Conservation (phyloP, 1,139 yeast genomes). For the Candida mesenterica region DNA sequence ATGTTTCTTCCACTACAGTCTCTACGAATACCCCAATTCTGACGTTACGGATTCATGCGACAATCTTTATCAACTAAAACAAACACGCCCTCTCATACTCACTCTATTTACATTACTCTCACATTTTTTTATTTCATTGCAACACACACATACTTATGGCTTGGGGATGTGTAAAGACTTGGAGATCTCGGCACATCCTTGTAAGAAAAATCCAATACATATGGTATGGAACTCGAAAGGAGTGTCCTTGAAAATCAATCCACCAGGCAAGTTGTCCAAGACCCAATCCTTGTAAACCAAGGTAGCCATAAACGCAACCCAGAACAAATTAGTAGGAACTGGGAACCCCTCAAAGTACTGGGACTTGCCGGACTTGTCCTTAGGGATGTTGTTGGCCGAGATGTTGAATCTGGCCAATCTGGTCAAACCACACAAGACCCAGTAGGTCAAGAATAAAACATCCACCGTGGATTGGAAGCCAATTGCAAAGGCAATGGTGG, state of each 20-base stretch:
- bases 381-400: slow-evolving; percentile 88
- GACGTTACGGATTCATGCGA: too few relatives aligned
- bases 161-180: slow-evolving; percentile 90
- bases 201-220: slow-evolving; percentile 61
- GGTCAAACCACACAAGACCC: slow-evolving; percentile 91
- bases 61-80: too few relatives aligned
- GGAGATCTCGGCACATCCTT: slow-evolving; percentile 90
- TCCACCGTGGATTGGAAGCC: slow-evolving; percentile 87
- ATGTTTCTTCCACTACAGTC: too few relatives aligned
- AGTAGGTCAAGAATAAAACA: slow-evolving; percentile 69
- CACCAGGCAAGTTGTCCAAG: slow-evolving; percentile 61
- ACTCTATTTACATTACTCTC: too few relatives aligned
- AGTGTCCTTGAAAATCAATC: slow-evolving; percentile 52
- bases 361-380: slow-evolving; percentile 79
- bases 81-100: too few relatives aligned
- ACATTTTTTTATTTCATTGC: too few relatives aligned
- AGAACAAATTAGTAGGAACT: slow-evolving; percentile 79
- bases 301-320: slow-evolving; percentile 71
- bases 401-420: slow-evolving; percentile 94
- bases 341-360: slow-evolving; percentile 92
- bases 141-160: too few relatives aligned
- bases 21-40: too few relatives aligned
- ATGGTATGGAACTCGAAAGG: slow-evolving; percentile 74
- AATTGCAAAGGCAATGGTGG: slow-evolving; percentile 85
- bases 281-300: slow-evolving; percentile 53